Base-by-base conservation (phyloP, 176 grass and related monocot species). In the Ampelocalamus luodianensis region DNA sequence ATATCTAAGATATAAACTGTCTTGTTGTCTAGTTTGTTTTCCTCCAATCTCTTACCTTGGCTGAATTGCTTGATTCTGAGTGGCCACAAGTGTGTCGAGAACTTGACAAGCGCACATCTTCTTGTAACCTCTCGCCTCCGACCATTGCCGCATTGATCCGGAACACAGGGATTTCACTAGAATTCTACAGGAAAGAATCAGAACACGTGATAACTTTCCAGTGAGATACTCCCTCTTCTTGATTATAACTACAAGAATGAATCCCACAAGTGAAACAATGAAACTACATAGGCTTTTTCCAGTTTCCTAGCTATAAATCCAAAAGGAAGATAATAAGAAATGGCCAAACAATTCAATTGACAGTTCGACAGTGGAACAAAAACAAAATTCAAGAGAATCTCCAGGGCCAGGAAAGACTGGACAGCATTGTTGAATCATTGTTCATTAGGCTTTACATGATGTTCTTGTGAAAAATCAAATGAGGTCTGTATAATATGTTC, bases 391-490 rank as follows among this genome's bases (percentile, higher is more conserved):
- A 53, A 63, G n/a, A 36, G n/a, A 43, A 63, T 23, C 6, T 34
- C 38, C 7, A 77, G 29, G 20, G 40, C 0, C 15, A 63, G 9
- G 40, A 68, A 50, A 74, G 20, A 34, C 29, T 7, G 4, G 1
- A 15, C 46, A 40, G 6, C 6, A 68, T 38, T 84, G 40, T 50
- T 61, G 56, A 16, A 40, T 50, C 29, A 29, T 29, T 29, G 29
- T 76, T 69, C 7, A 9, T 32, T 80, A 37, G 55, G 53, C 16
- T 80, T 89, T 61, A 13, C 40, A 74, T 49, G 23, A 38, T 84
- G 50, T 49, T 51, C n/a, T 29, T 20, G 38, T 71, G 22, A 37
- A 4, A 8, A 22, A 32, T 81, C 61, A 76, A 69, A 68, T 49
- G 27, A 79, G 6, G 0, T 12, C 2, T 67, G 38, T 48, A 60